These are phyloP conservation scores for Cryomyces minteri DNA, from an alignment of 495 filamentous ascomycete species.

Conservation along the genomic window DNA sequence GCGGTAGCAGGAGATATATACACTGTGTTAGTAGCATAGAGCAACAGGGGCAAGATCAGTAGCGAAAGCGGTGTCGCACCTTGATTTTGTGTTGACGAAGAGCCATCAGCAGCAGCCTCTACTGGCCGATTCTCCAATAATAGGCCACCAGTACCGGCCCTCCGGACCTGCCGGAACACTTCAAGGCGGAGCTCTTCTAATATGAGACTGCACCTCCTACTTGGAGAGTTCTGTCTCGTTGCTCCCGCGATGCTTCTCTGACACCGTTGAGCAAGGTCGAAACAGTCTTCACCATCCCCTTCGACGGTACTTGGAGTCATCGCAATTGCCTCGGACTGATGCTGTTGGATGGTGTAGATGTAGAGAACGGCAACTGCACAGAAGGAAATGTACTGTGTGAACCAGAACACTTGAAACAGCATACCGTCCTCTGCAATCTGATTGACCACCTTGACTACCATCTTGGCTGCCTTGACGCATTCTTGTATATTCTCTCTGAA, in stretches of 20 bases:
- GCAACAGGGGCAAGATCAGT: too few relatives aligned
- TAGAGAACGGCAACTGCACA: constrained; percentile 20
- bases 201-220: constrained; percentile 32
- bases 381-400: constrained; percentile 22
- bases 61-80: too few relatives aligned
- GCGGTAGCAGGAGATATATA: too few relatives aligned
- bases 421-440: neutral
- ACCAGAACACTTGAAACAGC: constrained; percentile 21
- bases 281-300: too few relatives aligned
- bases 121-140: too few relatives aligned
- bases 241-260: constrained; percentile 31
- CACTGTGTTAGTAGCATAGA: too few relatives aligned
- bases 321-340: neutral
- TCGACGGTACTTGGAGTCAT: neutral
- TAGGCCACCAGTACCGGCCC: too few relatives aligned
- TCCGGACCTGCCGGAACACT: neutral
- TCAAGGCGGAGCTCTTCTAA: constrained; percentile 24
- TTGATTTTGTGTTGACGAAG: too few relatives aligned
- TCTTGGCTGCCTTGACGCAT: constrained; percentile 27
- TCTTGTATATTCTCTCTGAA: constrained; percentile 22
- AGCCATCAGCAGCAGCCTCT: too few relatives aligned
- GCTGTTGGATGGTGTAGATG: constrained; percentile 18
- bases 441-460: constrained; percentile 7
- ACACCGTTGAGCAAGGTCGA: constrained; percentile 25
- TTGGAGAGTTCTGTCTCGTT: constrained; percentile 30